Base-by-base conservation (phyloP, 1,139 yeast species). In the Taphrina confusa region DNA sequence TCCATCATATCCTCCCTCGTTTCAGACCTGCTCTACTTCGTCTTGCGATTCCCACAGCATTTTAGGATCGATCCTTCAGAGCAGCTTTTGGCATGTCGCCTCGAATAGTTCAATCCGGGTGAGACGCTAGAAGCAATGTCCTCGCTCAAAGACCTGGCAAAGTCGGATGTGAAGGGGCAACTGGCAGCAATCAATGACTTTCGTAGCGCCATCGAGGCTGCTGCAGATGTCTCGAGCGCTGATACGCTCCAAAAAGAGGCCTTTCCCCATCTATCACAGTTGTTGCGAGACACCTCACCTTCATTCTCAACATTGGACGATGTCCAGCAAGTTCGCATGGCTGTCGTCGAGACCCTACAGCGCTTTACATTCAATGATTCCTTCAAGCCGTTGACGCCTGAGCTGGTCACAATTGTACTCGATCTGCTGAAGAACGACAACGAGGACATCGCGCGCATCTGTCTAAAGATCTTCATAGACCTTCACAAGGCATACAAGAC, bases 361-460 rank as follows among this genome's bases (percentile, higher is more conserved):
- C 51, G 58, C 11, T 42, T 54, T 16, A 31, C 58, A 18, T 54
- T 31, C 51, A 34, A 54, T 25, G 58, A 54, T 9, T 34, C 49
- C n/a, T 54, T 42, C 45, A 54, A 33, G 28, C 51, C 58, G 18
- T 30, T 31, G 37, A 37, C 45, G 4, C n/a, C 44, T 16, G 51
- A 46, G 9, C 34, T 54, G 28, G 44, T 54, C 51, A 18, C 27
- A 12, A 31, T 36, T 16, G 25, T 44, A 4, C 42, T 54, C 14
- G 42, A 42, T 8, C 49, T 54, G 4, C 20, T 54, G 11, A 25
- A 36, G 27, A 34, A 46, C 28, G 99, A 94, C 70, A 92, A 94
- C 70, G 99, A 94, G 73, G 97, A 91, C 66, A 92, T 92, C 70
- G 98, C 97, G 52, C 90, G 90, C 1, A 77, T 90, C 61, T 87